A percentile compares a stretch with the other conserved stretches of the same genome.
Conservation (phyloP, 768 basidiomycete genomes). For the Lentinula boryana region DNA sequence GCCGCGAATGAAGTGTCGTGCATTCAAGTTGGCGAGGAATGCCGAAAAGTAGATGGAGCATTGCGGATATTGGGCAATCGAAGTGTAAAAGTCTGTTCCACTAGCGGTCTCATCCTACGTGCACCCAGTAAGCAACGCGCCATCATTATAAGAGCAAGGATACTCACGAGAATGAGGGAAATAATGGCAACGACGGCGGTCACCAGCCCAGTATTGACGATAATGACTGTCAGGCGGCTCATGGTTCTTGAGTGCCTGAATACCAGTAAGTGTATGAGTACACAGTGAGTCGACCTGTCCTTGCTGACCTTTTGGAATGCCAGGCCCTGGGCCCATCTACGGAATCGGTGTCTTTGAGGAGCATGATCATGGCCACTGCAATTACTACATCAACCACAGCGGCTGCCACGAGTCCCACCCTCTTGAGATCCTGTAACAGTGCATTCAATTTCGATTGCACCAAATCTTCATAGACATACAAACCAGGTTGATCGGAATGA, state of each 20-base stretch:
- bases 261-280: neutral
- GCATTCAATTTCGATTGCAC: neutral
- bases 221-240: slow-evolving; percentile 9
- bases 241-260: slow-evolving; percentile 9
- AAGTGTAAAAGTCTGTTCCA: slow-evolving; percentile 11
- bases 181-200: slow-evolving; percentile 11
- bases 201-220: slow-evolving; percentile 10
- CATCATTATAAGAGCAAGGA: neutral
- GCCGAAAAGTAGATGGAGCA: slow-evolving; percentile 12
- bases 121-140: neutral
- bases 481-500: slow-evolving; percentile 12
- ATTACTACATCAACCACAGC: slow-evolving; percentile 8
- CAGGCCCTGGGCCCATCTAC: neutral
- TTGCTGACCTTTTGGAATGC: slow-evolving; percentile 6
- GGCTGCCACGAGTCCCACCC: slow-evolving; percentile 6
- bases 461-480: neutral
- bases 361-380: slow-evolving; percentile 10
- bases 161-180: slow-evolving; percentile 9
- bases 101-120: slow-evolving; percentile 11
- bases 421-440: slow-evolving; percentile 9
- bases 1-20: slow-evolving; percentile 8
- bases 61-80: slow-evolving; percentile 12
- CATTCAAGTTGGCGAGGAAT: slow-evolving; percentile 13
- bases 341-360: slow-evolving; percentile 11
- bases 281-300: neutral